Base-by-base conservation (phyloP, 2,329 filamentous ascomycete genomes). In the Aspergillus hortae region DNA sequence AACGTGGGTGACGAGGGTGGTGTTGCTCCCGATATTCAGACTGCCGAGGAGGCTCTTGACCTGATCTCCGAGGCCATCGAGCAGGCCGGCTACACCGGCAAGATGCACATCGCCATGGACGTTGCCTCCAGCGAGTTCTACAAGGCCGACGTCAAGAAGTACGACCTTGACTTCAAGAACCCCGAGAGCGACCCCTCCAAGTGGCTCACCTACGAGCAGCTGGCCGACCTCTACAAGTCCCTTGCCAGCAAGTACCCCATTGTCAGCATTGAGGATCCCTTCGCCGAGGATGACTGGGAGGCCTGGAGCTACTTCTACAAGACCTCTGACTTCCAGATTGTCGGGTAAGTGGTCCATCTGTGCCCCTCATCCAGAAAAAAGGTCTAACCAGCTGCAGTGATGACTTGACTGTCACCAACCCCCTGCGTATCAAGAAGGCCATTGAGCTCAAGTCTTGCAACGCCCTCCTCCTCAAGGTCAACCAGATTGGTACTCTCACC, bases 301-400 rank as follows among this genome's bases (percentile, higher is more conserved):
- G 94, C 94, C 58, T 99, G 94, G 94, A 95, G 90, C 86, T 96
- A 97, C 87, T 99, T 97, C 88, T 96, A 88, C 88, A 96, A 96
- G 89, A 94, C 90, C 68, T 91, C 90, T 72, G 87, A 96, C 78
- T 92, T 95, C 83, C 94, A 99, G 84, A 91, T 99, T 73, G 94
- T 99, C 64, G 94, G 78, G 77, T 79, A 70, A 61, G 75, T 67
- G 38, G 45, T 48, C 30, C n/a, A 15, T 25, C n/a, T 10, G 10
- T 14, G 19, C 45, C 21, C 23, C 44, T 41, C 5, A 5, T 6
- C 5, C 23, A 23, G 47, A 27, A 43, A 46, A 51, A 15, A n/a
- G 44, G 48, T 44, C 53, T 30, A 38, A 38, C 35, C 35, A 38
- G 14, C 44, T 41, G 40, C 51, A 78, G 87, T 81, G 94, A 99